These are phyloP conservation scores for Saccharum hybrid DNA, from an alignment of 202 grass and related monocot species.

Conservation along the genomic window DNA sequence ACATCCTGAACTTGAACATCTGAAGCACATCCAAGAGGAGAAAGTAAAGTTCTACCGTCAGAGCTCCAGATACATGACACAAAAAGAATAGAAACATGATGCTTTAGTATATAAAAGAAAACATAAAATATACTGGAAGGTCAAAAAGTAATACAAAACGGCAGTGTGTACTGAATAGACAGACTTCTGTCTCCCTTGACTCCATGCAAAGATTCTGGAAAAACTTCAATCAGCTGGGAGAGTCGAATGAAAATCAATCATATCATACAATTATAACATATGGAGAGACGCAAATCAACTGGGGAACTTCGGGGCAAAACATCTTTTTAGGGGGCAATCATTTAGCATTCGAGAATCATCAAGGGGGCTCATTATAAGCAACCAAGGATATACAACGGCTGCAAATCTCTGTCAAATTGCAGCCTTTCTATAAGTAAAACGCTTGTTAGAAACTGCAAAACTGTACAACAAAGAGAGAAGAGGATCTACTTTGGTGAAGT, in stretches of 20 bases:
- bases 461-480: constrained; percentile 57
- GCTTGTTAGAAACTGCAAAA: constrained; percentile 52
- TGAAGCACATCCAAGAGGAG: not conserved
- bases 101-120: not conserved
- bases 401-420: constrained; percentile 46
- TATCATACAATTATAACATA: not conserved
- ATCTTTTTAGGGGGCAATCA: constrained; percentile 46
- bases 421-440: constrained; percentile 54
- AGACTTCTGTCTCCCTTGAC: not conserved
- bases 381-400: constrained; percentile 51
- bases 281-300: constrained; percentile 15
- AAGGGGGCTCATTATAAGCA: constrained; percentile 44
- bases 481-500: constrained; percentile 57
- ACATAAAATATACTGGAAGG: not conserved
- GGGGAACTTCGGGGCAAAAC: constrained; percentile 23
- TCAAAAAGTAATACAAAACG: not conserved
- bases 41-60: constrained; percentile 3
- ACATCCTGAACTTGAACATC: constrained; percentile 3
- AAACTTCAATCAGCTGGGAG: constrained; percentile 5
- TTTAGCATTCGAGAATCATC: constrained; percentile 44
- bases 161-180: not conserved
- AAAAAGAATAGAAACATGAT: constrained; percentile 1
- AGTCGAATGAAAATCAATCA: not conserved
- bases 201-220: not conserved
- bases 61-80: not conserved